phyloP scores from a whole-genome alignment of 805 yeast species.

The Spathaspora arborariae region DNA sequence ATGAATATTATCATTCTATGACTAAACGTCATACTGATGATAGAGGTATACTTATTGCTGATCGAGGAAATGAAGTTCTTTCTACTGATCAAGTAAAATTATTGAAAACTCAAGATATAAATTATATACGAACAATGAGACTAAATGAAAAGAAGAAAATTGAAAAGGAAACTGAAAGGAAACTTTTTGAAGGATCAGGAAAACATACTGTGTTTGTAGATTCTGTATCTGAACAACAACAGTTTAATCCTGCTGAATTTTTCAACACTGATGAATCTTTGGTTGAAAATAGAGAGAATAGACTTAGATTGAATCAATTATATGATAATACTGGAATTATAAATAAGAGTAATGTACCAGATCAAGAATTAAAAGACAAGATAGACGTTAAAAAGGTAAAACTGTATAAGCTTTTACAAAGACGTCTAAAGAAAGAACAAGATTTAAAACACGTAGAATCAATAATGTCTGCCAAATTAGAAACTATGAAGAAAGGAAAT shows the following conservation, averaged over 20 bases:
- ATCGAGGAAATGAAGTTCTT: conserved; percentile 60
- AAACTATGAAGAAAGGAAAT: conserved; percentile 85
- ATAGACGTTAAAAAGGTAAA: conserved; percentile 55
- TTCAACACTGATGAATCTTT: conserved; percentile 70
- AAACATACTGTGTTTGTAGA: conserved; percentile 87
- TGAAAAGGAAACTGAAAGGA: conserved; percentile 47
- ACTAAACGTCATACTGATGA: conserved; percentile 61
- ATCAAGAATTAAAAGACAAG: conserved; percentile 27
- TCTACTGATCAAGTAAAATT: conserved; percentile 74
- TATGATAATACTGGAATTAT: conserved; percentile 33
- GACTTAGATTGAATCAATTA: conserved; percentile 62
- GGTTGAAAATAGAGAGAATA: conserved; percentile 63
- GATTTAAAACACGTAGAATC: conserved; percentile 66
- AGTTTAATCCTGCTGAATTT: conserved; percentile 59
- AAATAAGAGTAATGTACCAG: conserved; percentile 26
- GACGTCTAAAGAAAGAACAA: conserved; percentile 64
- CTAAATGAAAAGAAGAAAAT: conserved; percentile 65
- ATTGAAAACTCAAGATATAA: conserved; percentile 86
- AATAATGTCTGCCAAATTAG: conserved; percentile 74
- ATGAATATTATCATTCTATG: conserved; percentile 97
- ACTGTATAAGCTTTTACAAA: conserved; percentile 56
- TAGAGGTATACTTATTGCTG: conserved; percentile 63
- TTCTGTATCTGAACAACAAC: conserved; percentile 46
- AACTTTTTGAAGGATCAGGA: conserved; percentile 57
- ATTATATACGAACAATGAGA: conserved; percentile 75